Evolutionary conservation across 352 stramenopile genomes (phyloP).

Genomic region (Phytophthora rubi): DNA sequence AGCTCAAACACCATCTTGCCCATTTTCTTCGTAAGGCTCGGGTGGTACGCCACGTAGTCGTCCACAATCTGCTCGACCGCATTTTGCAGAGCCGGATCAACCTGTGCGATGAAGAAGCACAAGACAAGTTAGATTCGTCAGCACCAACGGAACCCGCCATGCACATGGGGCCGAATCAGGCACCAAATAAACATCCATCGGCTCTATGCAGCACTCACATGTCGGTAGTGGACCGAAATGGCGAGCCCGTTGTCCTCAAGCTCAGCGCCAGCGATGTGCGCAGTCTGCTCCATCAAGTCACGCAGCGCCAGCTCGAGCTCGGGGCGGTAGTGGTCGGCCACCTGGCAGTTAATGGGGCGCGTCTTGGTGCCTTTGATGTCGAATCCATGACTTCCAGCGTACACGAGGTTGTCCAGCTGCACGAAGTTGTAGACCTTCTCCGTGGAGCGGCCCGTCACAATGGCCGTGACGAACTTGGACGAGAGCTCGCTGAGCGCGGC

Average conservation of each 20-base stretch:
- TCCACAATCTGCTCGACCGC: constrained; percentile 91
- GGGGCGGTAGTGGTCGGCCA: constrained; percentile 59
- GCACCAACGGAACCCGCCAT: constrained; percentile 2
- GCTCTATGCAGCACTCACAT: constrained; percentile 40
- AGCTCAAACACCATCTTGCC: constrained; percentile 87
- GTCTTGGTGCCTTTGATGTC: constrained; percentile 76
- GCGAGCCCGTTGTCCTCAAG: constrained; percentile 84
- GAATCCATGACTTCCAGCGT: constrained; percentile 83
- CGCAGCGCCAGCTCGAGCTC: constrained; percentile 50
- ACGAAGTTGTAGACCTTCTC: constrained; percentile 86
- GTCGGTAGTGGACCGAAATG: constrained; percentile 82
- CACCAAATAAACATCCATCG: constrained; percentile 5
- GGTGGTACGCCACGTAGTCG: constrained; percentile 58
- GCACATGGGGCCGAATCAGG: constrained; percentile 14
- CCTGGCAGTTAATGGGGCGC: constrained; percentile 62
- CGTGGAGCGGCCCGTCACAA: constrained; percentile 75
- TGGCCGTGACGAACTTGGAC: constrained; percentile 74
- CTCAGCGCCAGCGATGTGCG: constrained; percentile 56
- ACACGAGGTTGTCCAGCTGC: constrained; percentile 77
- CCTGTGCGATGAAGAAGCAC: constrained; percentile 32
- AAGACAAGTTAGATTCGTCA: constrained; percentile 30
- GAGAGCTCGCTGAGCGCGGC: constrained; percentile 60
- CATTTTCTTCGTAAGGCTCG: constrained; percentile 65
- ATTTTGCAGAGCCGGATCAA: constrained; percentile 48
- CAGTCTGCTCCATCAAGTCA: constrained; percentile 44